A percentile compares a stretch with the other conserved stretches of the same genome.
phyloP scores from a whole-genome alignment of 805 yeast species.

The Saccharomycopsis sp. region DNA sequence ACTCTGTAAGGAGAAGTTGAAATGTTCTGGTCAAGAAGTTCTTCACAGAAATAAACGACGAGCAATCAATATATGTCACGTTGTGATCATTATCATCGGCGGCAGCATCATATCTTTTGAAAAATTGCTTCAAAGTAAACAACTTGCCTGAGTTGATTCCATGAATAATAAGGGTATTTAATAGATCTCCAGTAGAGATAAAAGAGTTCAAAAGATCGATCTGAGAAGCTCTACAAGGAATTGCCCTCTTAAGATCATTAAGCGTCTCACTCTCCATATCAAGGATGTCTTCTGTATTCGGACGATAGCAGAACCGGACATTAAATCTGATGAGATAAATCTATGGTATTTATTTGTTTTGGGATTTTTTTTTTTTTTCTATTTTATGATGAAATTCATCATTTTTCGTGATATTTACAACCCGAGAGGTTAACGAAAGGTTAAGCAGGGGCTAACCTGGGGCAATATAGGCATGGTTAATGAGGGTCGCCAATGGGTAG shows the following conservation, averaged over 20 bases:
- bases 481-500: not conserved
- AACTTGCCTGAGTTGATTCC: constrained; percentile 20
- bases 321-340: too few relatives aligned
- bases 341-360: not conserved
- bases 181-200: constrained; percentile 3
- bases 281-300: not conserved
- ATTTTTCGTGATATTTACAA: too few relatives aligned
- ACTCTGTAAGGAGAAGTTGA: not conserved
- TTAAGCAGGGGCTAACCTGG: not conserved
- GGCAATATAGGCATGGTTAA: not conserved
- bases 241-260: not conserved
- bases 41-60: constrained; percentile 7
- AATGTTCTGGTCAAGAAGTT: constrained; percentile 9
- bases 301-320: too few relatives aligned
- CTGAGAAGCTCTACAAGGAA: constrained; percentile 5
- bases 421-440: too few relatives aligned
- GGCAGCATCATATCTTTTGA: not conserved
- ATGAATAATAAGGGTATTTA: constrained; percentile 10
- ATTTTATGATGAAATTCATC: too few relatives aligned
- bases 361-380: too few relatives aligned
- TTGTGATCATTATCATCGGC: not conserved
- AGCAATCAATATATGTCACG: constrained; percentile 13
- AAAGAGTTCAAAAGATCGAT: constrained; percentile 14
- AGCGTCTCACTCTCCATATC: not conserved
- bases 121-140: constrained; percentile 6